Conservation (phyloP, 345 rosid species). For the Mercurialis annua region DNA sequence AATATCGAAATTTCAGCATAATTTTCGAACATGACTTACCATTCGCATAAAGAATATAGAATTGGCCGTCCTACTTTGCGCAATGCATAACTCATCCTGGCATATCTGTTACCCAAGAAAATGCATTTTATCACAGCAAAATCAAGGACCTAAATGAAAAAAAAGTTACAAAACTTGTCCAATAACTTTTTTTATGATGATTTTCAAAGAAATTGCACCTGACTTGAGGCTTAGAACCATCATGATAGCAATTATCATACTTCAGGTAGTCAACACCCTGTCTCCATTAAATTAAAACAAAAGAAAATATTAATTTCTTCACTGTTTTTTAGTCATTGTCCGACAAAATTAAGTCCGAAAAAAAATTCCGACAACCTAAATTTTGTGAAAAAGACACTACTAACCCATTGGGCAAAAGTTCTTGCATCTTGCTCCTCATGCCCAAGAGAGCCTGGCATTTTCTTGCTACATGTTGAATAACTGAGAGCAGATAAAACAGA, state of each 20-base stretch:
- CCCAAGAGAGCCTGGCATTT: slow-evolving; percentile 33
- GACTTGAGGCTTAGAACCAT: slow-evolving; percentile 24
- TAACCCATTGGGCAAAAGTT: slow-evolving; percentile 24
- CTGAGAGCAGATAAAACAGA: slow-evolving; percentile 8
- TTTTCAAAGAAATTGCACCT: slow-evolving; percentile 14
- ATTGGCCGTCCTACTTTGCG: slow-evolving; percentile 25
- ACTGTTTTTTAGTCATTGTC: neutral
- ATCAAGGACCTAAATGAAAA: neutral
- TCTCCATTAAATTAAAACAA: neutral
- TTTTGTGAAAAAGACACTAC: slow-evolving; percentile 7
- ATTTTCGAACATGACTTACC: slow-evolving; percentile 10
- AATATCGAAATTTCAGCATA: neutral
- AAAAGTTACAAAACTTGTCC: too few species aligned
- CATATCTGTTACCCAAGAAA: slow-evolving; percentile 17
- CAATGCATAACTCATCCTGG: slow-evolving; percentile 27
- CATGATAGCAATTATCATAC: slow-evolving; percentile 31
- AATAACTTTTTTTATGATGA: too few species aligned
- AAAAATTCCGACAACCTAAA: too few species aligned
- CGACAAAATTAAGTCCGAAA: too few species aligned
- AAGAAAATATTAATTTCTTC: neutral
- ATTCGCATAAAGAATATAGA: slow-evolving; percentile 29
- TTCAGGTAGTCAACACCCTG: slow-evolving; percentile 32
- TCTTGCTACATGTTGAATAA: slow-evolving; percentile 21
- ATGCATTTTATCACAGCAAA: too few species aligned
- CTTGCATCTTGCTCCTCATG: slow-evolving; percentile 25